Evolutionary conservation across 2,329 filamentous ascomycete species (phyloP).

Genomic region (Claviceps sp.): DNA sequence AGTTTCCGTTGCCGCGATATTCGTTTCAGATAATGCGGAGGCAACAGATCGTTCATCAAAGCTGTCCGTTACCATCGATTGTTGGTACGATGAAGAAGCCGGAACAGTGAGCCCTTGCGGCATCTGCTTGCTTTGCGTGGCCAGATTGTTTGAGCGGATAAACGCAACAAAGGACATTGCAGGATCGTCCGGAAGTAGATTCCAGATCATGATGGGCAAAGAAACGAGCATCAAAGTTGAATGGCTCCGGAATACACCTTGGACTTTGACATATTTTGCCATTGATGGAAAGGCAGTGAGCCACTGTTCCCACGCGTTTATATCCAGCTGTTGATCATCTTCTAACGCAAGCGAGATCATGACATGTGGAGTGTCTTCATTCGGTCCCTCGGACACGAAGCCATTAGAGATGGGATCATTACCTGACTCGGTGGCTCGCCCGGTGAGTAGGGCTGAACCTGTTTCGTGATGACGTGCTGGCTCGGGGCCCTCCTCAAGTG

Average conservation of each 20-base stretch:
- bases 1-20: slow-evolving; percentile 18
- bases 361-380: slow-evolving; percentile 43
- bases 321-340: slow-evolving; percentile 40
- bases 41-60: slow-evolving; percentile 12
- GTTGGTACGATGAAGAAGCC: slow-evolving; percentile 4
- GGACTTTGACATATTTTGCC: slow-evolving; percentile 46
- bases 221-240: slow-evolving; percentile 45
- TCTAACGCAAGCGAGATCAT: slow-evolving; percentile 48
- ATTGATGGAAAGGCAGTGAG: slow-evolving; percentile 40
- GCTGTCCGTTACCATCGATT: slow-evolving; percentile 11
- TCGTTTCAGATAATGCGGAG: slow-evolving; percentile 21
- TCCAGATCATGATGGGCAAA: slow-evolving; percentile 46
- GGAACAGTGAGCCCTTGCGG: slow-evolving; percentile 1
- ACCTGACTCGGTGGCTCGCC: slow-evolving; percentile 14
- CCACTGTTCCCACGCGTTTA: slow-evolving; percentile 48
- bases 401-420: slow-evolving; percentile 12
- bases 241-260: slow-evolving; percentile 48
- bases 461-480: slow-evolving; percentile 5
- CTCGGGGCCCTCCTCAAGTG: slow-evolving; percentile 12
- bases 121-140: slow-evolving; percentile 18
- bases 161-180: slow-evolving; percentile 46
- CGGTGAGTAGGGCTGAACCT: slow-evolving; percentile 10
- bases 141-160: slow-evolving; percentile 43
- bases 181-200: slow-evolving; percentile 42
- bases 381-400: slow-evolving; percentile 29